A percentile compares a stretch with the other conserved stretches of the same genome.
Conservation (phyloP, 441 rosid genomes). For the Pelargonium hybrid region DNA sequence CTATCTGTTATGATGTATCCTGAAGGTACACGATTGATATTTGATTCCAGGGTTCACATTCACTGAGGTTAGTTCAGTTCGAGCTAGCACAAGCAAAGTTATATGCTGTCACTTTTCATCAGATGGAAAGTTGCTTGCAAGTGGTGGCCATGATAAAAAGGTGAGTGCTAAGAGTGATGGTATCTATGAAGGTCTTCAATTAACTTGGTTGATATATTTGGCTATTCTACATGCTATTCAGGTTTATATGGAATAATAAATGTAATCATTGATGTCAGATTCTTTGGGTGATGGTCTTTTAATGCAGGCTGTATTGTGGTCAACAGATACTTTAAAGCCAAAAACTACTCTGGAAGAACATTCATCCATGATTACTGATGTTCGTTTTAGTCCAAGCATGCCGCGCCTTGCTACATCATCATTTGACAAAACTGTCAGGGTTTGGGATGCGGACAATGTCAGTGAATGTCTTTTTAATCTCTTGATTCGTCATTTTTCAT, state of each 20-base stretch:
- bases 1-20: background rate
- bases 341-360: conserved; percentile 74
- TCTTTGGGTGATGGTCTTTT: conserved; percentile 9
- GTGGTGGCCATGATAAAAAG: conserved; percentile 88
- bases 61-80: conserved; percentile 45
- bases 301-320: conserved; percentile 74
- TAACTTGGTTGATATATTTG: background rate
- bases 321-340: conserved; percentile 45
- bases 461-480: conserved; percentile 16
- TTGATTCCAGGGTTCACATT: conserved; percentile 52
- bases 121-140: conserved; percentile 81
- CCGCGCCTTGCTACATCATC: conserved; percentile 89
- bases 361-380: conserved; percentile 59
- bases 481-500: background rate
- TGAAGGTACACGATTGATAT: background rate
- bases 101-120: conserved; percentile 82
- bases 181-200: background rate
- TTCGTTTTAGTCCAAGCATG: conserved; percentile 82
- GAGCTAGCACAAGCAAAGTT: conserved; percentile 57
- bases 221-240: background rate
- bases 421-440: conserved; percentile 79
- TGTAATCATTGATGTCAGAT: background rate
- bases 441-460: conserved; percentile 90
- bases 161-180: conserved; percentile 22
- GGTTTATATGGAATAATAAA: background rate